phyloP scores from a whole-genome alignment of 306 rosid species.

The Cucumis sativus region DNA sequence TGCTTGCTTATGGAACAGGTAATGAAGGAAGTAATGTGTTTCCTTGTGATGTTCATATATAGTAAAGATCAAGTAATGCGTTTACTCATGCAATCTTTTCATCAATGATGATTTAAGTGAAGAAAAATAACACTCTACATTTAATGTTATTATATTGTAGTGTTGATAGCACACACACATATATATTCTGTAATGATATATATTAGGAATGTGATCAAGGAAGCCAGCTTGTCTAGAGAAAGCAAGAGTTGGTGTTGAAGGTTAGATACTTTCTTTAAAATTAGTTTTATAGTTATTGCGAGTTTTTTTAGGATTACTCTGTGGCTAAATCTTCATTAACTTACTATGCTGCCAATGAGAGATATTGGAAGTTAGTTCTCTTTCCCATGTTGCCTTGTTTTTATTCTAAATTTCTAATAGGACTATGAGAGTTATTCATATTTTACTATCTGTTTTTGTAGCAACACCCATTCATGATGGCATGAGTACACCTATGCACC shows the following conservation, averaged over 20 bases:
- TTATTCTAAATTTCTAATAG: neutral
- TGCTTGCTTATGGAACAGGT: slow-evolving; percentile 94
- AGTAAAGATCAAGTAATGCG: neutral
- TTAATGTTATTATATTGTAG: slow-evolving; percentile 1
- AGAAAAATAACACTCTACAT: slow-evolving; percentile 17
- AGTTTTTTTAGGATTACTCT: neutral
- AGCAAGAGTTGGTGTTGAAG: slow-evolving; percentile 9
- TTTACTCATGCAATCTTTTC: neutral
- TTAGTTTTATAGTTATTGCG: neutral
- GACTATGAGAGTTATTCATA: neutral
- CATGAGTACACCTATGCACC: slow-evolving; percentile 94
- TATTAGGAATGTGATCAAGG: slow-evolving; percentile 6
- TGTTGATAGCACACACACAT: neutral
- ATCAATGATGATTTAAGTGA: slow-evolving; percentile 30
- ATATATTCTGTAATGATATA: neutral
- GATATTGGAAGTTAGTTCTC: too few relatives aligned
- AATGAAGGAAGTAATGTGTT: slow-evolving; percentile 17
- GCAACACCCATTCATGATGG: slow-evolving; percentile 98
- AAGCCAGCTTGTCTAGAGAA: slow-evolving; percentile 6
- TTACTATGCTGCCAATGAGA: neutral
- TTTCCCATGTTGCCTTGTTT: too few relatives aligned
- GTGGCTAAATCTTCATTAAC: neutral
- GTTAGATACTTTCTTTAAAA: neutral
- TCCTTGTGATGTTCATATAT: neutral
- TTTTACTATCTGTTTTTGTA: slow-evolving; percentile 22